Base-by-base conservation (phyloP, 495 filamentous ascomycete genomes). In the Hypoxylon perforatum region DNA sequence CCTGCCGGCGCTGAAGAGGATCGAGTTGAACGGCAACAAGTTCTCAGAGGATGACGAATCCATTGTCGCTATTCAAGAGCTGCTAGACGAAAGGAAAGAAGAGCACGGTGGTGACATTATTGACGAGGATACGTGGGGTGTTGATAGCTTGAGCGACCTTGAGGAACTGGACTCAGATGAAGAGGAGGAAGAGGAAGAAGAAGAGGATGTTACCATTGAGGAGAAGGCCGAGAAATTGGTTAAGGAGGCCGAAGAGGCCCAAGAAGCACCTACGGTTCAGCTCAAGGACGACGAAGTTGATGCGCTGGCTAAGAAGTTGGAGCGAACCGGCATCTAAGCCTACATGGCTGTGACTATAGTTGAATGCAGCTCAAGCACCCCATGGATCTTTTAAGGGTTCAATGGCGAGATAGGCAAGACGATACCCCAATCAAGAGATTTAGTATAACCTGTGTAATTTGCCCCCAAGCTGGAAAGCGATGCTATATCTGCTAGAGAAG, bases 11-110 rank as follows among this genome's bases (percentile, higher is more conserved):
- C 78, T 97, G 62, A 87, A 87, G 76, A 88, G 92, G 65, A 86
- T 97, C 60, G 95, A 99, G 75, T 80, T 99, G 61, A 98, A 99
- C 75, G 95, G 95, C 38, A 99, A 99, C 81, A 94, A 91, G 70
- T 97, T 99, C 68, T 81, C 82, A 7, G 94, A 97, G 75, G 93
- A 96, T 1, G 94, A 97, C 65, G 76, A 83, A 25, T 82, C 83
- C 44, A 84, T 89, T 53, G 60, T 81, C 18, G 65, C 69, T 12
- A 74, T 88, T 4, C 78, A 80, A 50, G 80, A 81, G 22, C 75
- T 87, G 2, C 68, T 87, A 42, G 84, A 87, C 55, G 78, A 82
- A 50, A 81, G 82, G 33, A 88, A 91, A 76, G 87, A 89, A 65
- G 81, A 86, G 61, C 79, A 87, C 56, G 84, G 79, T 14, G 85